Evolutionary conservation across 2,329 filamentous ascomycete genomes (phyloP).

Genomic region (Geosmithia flava): DNA sequence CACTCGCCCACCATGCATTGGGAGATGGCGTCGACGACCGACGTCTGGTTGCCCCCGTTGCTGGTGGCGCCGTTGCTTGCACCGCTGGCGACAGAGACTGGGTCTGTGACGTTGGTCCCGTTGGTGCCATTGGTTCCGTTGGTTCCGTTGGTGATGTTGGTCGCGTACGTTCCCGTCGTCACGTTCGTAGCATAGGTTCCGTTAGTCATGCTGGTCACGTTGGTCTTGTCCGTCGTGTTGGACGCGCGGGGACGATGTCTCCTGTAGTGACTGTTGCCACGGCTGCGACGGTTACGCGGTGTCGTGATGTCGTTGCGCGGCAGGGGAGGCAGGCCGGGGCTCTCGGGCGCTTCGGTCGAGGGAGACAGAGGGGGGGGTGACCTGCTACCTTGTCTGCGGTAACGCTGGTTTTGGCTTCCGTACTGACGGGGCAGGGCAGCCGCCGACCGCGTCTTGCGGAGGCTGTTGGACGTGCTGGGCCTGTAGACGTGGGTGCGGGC

Average conservation of each 20-base stretch:
- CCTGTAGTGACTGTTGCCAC: conserved; percentile 26
- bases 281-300: conserved; percentile 31
- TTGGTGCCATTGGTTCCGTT: conserved; percentile 31
- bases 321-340: conserved; percentile 59
- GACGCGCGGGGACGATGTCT: conserved; percentile 46
- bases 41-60: conserved; percentile 44
- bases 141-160: conserved; percentile 17
- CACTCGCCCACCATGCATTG: conserved; percentile 98
- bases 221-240: conserved; percentile 43
- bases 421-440: conserved; percentile 54
- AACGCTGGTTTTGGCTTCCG: conserved; percentile 22
- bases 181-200: conserved; percentile 30
- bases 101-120: conserved; percentile 30
- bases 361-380: conserved; percentile 56
- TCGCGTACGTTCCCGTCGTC: conserved; percentile 15
- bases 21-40: conserved; percentile 90
- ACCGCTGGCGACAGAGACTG: conserved; percentile 33
- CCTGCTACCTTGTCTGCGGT: conserved; percentile 39
- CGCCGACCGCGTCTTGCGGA: conserved; percentile 78
- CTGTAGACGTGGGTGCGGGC: conserved; percentile 35
- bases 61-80: conserved; percentile 35
- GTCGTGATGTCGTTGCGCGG: conserved; percentile 61
- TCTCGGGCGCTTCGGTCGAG: conserved; percentile 56
- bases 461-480: conserved; percentile 33
- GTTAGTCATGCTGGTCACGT: conserved; percentile 27